These are phyloP conservation scores for Zygoascus meyerae DNA, from an alignment of 1,139 yeast genomes.

Conservation along the genomic window DNA sequence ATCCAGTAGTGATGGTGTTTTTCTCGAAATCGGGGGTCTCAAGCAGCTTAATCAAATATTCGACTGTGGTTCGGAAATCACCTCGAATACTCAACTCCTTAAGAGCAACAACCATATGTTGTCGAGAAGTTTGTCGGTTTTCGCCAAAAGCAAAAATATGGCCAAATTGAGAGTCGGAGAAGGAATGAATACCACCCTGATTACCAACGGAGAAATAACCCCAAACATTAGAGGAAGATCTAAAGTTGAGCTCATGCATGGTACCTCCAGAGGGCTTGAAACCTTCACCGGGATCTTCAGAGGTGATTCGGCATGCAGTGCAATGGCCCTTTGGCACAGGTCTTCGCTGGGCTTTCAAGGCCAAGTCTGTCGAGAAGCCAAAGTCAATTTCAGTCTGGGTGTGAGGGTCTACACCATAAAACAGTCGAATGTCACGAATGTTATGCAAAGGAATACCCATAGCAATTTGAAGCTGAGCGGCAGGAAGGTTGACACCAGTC, in stretches of 20 bases:
- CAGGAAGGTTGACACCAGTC: slow-evolving; percentile 94
- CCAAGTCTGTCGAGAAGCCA: slow-evolving; percentile 68
- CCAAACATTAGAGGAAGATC: slow-evolving; percentile 97
- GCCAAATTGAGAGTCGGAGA: slow-evolving; percentile 97
- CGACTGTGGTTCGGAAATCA: slow-evolving; percentile 96
- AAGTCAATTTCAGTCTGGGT: slow-evolving; percentile 86
- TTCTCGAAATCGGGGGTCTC: slow-evolving; percentile 97
- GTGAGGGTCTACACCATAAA: slow-evolving; percentile 95
- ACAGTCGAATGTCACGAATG: slow-evolving; percentile 82
- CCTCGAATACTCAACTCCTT: slow-evolving; percentile 96
- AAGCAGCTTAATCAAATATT: slow-evolving; percentile 84
- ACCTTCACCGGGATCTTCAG: slow-evolving; percentile 99
- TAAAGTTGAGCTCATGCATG: slow-evolving; percentile 89
- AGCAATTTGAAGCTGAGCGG: slow-evolving; percentile 96
- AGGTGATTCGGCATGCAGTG: slow-evolving; percentile 97
- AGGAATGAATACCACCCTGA: slow-evolving; percentile 95
- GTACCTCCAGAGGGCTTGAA: slow-evolving; percentile 98
- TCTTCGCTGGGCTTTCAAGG: slow-evolving; percentile 74
- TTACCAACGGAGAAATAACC: slow-evolving; percentile 97
- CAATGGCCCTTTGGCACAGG: slow-evolving; percentile 97
- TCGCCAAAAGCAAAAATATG: slow-evolving; percentile 98
- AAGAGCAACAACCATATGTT: slow-evolving; percentile 97
- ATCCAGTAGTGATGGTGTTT: slow-evolving; percentile 95
- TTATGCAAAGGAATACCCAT: slow-evolving; percentile 98
- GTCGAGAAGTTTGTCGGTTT: slow-evolving; percentile 94